phyloP scores from a whole-genome alignment of 441 rosid species.

The Croton laevigatus region DNA sequence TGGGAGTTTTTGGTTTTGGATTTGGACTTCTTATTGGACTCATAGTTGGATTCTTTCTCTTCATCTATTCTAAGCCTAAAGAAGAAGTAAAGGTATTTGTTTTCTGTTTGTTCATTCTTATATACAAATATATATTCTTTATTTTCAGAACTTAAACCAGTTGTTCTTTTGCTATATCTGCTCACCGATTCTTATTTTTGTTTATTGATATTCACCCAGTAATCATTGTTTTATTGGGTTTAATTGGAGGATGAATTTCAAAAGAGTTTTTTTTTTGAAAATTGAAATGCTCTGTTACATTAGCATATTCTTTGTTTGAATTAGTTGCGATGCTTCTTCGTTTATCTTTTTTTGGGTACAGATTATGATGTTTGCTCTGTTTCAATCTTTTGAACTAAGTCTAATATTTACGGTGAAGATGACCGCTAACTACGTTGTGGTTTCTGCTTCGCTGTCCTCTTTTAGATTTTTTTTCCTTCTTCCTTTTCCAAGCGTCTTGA shows the following conservation, averaged over 20 bases:
- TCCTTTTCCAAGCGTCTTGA: background rate
- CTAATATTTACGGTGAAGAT: conserved; percentile 2
- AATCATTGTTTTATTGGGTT: background rate
- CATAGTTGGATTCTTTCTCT: conserved; percentile 55
- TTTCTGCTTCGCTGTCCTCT: background rate
- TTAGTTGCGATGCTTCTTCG: background rate
- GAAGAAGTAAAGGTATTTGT: conserved; percentile 40
- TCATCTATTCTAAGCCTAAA: conserved; percentile 56
- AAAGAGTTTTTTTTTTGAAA: background rate
- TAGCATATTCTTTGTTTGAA: background rate
- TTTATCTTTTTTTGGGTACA: background rate
- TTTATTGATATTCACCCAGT: background rate
- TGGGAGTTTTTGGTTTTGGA: conserved; percentile 51
- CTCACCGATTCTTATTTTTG: background rate
- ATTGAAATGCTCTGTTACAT: background rate
- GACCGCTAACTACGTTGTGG: conserved; percentile 9
- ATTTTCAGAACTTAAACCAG: background rate
- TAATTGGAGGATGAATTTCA: background rate
- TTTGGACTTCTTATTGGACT: conserved; percentile 56
- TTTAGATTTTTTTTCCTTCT: background rate
- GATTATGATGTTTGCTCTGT: conserved; percentile 5
- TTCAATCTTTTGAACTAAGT: background rate
- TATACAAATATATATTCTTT: too few relatives aligned
- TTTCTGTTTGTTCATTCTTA: background rate
- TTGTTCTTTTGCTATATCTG: background rate